phyloP scores from a whole-genome alignment of 1,284 basidiomycete genomes.

The Ustilago loliicola region DNA sequence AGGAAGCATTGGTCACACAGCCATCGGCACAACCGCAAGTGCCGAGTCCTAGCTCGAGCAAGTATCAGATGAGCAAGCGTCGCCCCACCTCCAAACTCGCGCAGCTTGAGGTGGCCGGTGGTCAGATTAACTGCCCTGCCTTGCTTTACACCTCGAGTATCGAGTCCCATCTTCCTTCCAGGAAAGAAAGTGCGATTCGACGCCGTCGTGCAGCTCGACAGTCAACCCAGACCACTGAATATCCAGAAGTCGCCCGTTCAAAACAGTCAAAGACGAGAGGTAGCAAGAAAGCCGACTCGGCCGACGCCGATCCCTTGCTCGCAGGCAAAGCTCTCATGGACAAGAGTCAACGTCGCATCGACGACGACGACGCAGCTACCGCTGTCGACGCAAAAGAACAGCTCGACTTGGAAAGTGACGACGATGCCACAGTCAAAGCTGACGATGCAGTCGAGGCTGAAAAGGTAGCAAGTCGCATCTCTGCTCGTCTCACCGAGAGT shows the following conservation, averaged over 20 bases:
- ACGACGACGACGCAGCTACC: conserved; percentile 10
- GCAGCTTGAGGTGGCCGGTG: conserved; percentile 43
- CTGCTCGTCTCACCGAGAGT: conserved; percentile 27
- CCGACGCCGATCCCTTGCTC: conserved; percentile 21
- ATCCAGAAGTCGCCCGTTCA: neutral
- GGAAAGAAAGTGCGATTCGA: conserved; percentile 5
- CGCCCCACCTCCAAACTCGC: conserved; percentile 16
- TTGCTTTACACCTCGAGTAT: conserved; percentile 24
- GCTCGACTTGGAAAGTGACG: conserved; percentile 14
- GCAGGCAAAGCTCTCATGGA: neutral
- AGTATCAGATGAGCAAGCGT: conserved; percentile 14
- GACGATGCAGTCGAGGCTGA: conserved; percentile 32
- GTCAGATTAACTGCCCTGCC: conserved; percentile 43
- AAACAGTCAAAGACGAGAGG: neutral
- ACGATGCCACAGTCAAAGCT: conserved; percentile 24
- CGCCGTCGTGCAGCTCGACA: conserved; percentile 12
- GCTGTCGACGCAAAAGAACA: conserved; percentile 15
- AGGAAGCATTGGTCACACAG: neutral
- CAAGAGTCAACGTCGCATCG: neutral
- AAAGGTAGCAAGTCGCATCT: conserved; percentile 49
- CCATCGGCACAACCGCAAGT: neutral
- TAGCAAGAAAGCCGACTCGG: conserved; percentile 6
- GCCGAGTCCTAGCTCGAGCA: neutral
- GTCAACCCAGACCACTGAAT: conserved; percentile 2
- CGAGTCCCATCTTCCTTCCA: conserved; percentile 5